Percentiles rank a stretch among this genome's conserved stretches.
Evolutionary conservation across 208 protist genomes (phyloP).

Genomic region (Phytomonas sp.): DNA sequence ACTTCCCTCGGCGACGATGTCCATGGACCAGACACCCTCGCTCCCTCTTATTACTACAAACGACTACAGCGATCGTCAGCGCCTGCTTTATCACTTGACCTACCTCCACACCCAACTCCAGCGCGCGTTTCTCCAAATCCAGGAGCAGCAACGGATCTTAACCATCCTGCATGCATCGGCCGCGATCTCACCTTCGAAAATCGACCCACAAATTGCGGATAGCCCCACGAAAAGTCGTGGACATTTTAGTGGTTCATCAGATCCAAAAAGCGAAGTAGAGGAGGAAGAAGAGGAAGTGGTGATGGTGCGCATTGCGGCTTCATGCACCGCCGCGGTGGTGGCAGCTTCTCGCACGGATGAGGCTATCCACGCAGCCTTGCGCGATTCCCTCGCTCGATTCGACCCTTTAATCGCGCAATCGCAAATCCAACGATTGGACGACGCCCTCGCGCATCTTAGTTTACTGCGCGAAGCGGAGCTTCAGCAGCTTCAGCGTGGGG

Average conservation of each 20-base stretch:
- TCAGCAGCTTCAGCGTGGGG: slow-evolving; percentile 24
- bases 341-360: slow-evolving; percentile 34
- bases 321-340: slow-evolving; percentile 27
- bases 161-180: slow-evolving; percentile 26
- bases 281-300: background rate
- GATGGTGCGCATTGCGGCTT: slow-evolving; percentile 6
- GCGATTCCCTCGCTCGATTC: slow-evolving; percentile 42
- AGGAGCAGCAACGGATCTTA: slow-evolving; percentile 43
- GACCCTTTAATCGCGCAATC: slow-evolving; percentile 72
- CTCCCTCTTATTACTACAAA: slow-evolving; percentile 32
- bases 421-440: slow-evolving; percentile 76
- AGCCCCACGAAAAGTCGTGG: too few relatives aligned
- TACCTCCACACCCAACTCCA: slow-evolving; percentile 75
- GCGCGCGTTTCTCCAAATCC: slow-evolving; percentile 60
- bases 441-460: slow-evolving; percentile 64
- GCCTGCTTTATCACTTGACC: slow-evolving; percentile 81
- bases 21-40: background rate
- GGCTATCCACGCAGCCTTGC: slow-evolving; percentile 25
- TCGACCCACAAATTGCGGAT: too few relatives aligned
- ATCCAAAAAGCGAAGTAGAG: background rate
- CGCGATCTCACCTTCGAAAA: too few relatives aligned
- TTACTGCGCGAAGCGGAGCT: slow-evolving; percentile 72
- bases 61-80: slow-evolving; percentile 73
- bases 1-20: background rate
- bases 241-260: too few relatives aligned